phyloP scores from a whole-genome alignment of 495 filamentous ascomycete species.

The Mycothermus thermophilus region DNA sequence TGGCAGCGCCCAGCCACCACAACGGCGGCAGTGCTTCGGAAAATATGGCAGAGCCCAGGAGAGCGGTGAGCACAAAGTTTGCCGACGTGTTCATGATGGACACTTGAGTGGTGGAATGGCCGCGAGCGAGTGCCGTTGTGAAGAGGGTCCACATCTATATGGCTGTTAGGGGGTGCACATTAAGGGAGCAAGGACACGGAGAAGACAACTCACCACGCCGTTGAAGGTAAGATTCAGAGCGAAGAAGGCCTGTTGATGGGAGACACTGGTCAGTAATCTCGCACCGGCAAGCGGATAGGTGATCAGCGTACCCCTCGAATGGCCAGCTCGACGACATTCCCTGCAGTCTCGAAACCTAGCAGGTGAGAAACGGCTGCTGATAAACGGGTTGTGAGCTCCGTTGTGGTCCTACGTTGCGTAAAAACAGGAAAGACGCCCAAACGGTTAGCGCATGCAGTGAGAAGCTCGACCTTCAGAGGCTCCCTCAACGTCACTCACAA shows the following conservation, averaged over 20 bases:
- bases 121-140: constrained; percentile 67
- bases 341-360: constrained; percentile 41
- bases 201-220: constrained; percentile 47
- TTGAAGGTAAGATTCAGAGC: constrained; percentile 81
- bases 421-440: no score
- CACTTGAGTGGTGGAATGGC: constrained; percentile 75
- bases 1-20: constrained; percentile 77
- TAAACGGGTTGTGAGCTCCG: constrained; percentile 59
- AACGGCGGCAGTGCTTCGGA: constrained; percentile 37
- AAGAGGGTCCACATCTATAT: constrained; percentile 78
- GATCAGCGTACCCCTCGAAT: constrained; percentile 50
- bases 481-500: no score
- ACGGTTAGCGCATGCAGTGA: no score
- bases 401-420: constrained; percentile 74
- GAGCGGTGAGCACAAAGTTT: constrained; percentile 83
- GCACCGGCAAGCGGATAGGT: not conserved
- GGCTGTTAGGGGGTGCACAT: constrained; percentile 4
- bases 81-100: constrained; percentile 84
- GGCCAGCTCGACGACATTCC: constrained; percentile 45
- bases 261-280: constrained; percentile 6
- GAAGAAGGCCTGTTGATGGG: constrained; percentile 57
- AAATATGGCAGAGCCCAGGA: constrained; percentile 48
- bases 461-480: no score
- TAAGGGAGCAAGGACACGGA: no score
- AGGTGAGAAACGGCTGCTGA: constrained; percentile 46